Evolutionary conservation across 2,329 filamentous ascomycete genomes (phyloP).

Genomic region (Kalaharituber pfeilii): DNA sequence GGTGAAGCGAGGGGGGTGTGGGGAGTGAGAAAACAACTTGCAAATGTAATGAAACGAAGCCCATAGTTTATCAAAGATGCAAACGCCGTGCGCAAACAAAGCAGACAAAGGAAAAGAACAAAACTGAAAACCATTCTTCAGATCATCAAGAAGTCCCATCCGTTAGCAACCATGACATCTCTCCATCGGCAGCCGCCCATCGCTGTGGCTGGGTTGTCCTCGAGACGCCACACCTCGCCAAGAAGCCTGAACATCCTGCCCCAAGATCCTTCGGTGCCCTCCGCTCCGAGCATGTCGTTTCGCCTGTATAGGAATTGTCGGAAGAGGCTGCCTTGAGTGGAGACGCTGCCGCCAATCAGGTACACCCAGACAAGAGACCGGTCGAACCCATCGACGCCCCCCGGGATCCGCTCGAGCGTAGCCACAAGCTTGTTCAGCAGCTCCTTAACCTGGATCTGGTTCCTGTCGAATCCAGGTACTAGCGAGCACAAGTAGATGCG

Average conservation of each 20-base stretch:
- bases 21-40: too few species aligned
- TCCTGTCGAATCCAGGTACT: conserved; percentile 69
- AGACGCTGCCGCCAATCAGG: conserved; percentile 67
- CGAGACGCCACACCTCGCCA: conserved; percentile 61
- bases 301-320: conserved; percentile 62
- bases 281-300: conserved; percentile 53
- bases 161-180: conserved; percentile 78
- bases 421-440: conserved; percentile 62
- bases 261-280: conserved; percentile 67
- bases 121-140: conserved; percentile 29
- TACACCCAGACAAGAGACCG: conserved; percentile 86
- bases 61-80: background rate
- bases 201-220: conserved; percentile 37
- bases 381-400: conserved; percentile 68
- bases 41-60: background rate
- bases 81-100: background rate
- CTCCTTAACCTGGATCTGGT: conserved; percentile 53
- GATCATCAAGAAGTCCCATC: conserved; percentile 85
- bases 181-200: conserved; percentile 67
- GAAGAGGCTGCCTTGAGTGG: conserved; percentile 55
- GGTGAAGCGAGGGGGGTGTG: too few species aligned
- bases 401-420: conserved; percentile 65
- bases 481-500: conserved; percentile 95
- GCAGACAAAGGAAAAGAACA: conserved; percentile 3
- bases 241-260: conserved; percentile 65